Percentiles rank a stretch among this genome's conserved stretches.
Conservation (phyloP, 2,329 filamentous ascomycete species). For the Ophiognomonia clavigignenti-juglandacearum region DNA sequence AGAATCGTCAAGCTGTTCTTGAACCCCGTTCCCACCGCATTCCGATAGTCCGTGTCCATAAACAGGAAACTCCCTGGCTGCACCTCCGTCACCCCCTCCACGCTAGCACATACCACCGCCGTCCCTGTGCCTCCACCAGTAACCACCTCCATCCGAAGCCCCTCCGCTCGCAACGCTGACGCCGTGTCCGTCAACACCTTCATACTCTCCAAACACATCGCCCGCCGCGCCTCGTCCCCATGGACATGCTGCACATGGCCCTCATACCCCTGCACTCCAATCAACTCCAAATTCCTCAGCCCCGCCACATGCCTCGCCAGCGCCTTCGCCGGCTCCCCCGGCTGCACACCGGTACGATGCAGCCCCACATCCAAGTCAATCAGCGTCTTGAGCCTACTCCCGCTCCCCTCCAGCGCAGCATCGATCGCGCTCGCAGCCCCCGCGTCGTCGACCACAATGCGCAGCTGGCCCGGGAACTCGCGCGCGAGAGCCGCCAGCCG, state of each 20-base stretch:
- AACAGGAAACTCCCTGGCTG: conserved; percentile 52
- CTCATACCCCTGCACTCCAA: conserved; percentile 49
- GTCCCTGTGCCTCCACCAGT: conserved; percentile 49
- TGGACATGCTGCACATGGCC: conserved; percentile 49
- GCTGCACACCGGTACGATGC: conserved; percentile 42
- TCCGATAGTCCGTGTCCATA: conserved; percentile 53
- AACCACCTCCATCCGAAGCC: conserved; percentile 42
- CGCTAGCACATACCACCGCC: conserved; percentile 46
- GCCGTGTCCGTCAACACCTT: conserved; percentile 37
- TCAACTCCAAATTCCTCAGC: conserved; percentile 34
- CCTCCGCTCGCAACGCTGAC: conserved; percentile 33
- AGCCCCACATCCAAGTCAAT: conserved; percentile 47
- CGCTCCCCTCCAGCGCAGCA: conserved; percentile 30
- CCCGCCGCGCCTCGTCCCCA: conserved; percentile 33
- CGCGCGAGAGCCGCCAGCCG: conserved; percentile 39
- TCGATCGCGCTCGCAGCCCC: conserved; percentile 40
- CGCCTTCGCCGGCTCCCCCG: conserved; percentile 33
- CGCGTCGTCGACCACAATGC: conserved; percentile 44
- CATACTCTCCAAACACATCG: conserved; percentile 41
- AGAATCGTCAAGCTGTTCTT: conserved; percentile 43
- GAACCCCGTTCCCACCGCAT: conserved; percentile 44
- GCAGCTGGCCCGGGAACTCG: conserved; percentile 28
- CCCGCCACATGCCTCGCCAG: conserved; percentile 34
- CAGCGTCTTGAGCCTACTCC: conserved; percentile 25
- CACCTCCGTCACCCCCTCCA: conserved; percentile 46